phyloP scores from a whole-genome alignment of 495 filamentous ascomycete genomes.

The Penicillium coffeae region DNA sequence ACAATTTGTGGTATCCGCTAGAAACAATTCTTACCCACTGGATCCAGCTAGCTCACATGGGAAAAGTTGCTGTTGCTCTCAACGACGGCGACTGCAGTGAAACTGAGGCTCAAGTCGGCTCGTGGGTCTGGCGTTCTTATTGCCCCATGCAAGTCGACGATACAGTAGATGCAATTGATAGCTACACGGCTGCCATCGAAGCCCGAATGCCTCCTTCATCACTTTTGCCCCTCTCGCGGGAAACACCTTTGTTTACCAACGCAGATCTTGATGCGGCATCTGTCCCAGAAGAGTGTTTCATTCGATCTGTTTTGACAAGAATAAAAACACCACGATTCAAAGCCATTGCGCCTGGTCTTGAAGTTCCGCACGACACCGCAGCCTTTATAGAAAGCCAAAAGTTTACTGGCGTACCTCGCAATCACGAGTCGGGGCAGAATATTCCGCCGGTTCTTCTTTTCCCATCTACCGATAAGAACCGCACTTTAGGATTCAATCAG shows the following conservation, averaged over 20 bases:
- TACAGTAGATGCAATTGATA: slow-evolving; percentile 15
- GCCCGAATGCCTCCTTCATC: slow-evolving; percentile 13
- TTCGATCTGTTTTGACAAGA: slow-evolving; percentile 23
- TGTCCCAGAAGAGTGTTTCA: slow-evolving; percentile 28
- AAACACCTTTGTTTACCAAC: slow-evolving; percentile 17
- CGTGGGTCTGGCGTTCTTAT: slow-evolving; percentile 18
- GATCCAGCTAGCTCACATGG: slow-evolving; percentile 28
- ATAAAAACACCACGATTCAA: slow-evolving; percentile 31
- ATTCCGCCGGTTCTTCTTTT: slow-evolving; percentile 24
- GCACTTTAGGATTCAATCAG: slow-evolving; percentile 15
- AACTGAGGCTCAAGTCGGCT: slow-evolving; percentile 3
- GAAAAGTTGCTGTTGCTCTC: slow-evolving; percentile 20
- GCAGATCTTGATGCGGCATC: slow-evolving; percentile 25
- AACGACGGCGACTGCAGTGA: too few species aligned
- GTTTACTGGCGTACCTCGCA: slow-evolving; percentile 16
- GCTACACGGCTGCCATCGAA: slow-evolving; percentile 12
- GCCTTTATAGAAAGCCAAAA: slow-evolving; percentile 20
- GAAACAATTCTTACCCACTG: slow-evolving; percentile 39
- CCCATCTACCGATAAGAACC: slow-evolving; percentile 13
- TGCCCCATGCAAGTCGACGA: slow-evolving; percentile 14
- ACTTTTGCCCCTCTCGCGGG: slow-evolving; percentile 4
- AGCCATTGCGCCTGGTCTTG: slow-evolving; percentile 32
- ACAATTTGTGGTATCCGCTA: slow-evolving; percentile 34
- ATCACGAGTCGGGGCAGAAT: slow-evolving; percentile 9
- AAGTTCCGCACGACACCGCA: slow-evolving; percentile 20